Percentiles rank a stretch among this genome's conserved stretches.
Evolutionary conservation across 1,284 basidiomycete genomes (phyloP).

Genomic region (Pyrrhoderma lamaoense): DNA sequence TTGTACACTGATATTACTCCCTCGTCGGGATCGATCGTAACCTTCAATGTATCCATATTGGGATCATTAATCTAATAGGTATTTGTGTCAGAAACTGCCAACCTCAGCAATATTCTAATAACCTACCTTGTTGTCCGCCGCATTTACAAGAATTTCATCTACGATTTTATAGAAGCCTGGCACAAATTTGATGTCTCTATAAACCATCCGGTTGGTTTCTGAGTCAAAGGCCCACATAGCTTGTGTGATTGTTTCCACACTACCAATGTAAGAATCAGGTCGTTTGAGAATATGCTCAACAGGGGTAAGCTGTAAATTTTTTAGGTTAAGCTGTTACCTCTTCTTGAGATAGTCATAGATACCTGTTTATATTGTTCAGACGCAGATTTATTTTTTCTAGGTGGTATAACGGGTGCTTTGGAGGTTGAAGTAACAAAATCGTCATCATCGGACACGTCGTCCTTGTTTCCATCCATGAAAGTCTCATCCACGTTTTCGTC

Average conservation of each 20-base stretch:
- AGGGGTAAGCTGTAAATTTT: conserved; percentile 85
- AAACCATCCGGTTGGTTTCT: conserved; percentile 72
- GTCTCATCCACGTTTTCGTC: conserved; percentile 46
- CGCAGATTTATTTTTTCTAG: conserved; percentile 72
- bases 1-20: conserved; percentile 91
- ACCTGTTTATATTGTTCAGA: conserved; percentile 94
- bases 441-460: conserved; percentile 31
- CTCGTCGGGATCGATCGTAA: conserved; percentile 80
- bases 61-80: conserved; percentile 73
- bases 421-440: conserved; percentile 33
- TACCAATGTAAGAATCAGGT: conserved; percentile 98
- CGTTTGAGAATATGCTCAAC: conserved; percentile 94
- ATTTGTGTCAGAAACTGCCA: too few relatives aligned
- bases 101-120: conserved; percentile 2
- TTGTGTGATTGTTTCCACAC: conserved; percentile 80
- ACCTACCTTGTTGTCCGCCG: conserved; percentile 94
- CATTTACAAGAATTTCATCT: conserved; percentile 98
- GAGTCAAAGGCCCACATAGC: conserved; percentile 89
- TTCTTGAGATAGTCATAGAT: conserved; percentile 22
- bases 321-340: too few relatives aligned
- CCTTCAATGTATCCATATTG: conserved; percentile 84
- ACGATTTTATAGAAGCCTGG: conserved; percentile 99
- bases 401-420: conserved; percentile 26
- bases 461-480: conserved; percentile 30
- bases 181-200: conserved; percentile 84